Base-by-base conservation (phyloP, 495 filamentous ascomycete species). In the Recurvomyces mirabilis region DNA sequence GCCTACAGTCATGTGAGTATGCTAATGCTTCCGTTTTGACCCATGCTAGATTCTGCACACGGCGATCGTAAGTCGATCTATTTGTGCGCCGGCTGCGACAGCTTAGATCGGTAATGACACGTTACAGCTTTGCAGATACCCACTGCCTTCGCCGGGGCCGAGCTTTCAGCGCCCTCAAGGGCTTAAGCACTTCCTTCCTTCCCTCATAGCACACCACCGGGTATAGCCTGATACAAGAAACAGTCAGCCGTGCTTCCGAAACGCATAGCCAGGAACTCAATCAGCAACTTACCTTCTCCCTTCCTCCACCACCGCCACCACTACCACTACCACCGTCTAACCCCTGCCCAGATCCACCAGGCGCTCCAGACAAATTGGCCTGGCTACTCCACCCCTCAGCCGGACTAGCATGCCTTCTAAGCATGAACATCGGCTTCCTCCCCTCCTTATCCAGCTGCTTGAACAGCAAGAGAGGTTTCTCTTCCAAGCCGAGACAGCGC, bases 401-500 rank as follows among this genome's bases (percentile, higher is more conserved):
- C 39, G 63, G 63, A 39, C 53, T 61, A 1, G 68, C 68, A 50
- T 70, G 72, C 62, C 84, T 84, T 37, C 91, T 68, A 30, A 98
- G 64, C 91, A 98, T 98, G 59, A 96, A 98, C 91, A 98, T 96
- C 24, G 91, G 91, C 59, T 98, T 98, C 61, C 86, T 79, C 11
- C 93, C 93, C 65, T 98, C 91, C 55, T 82, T 84, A 60, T 94
- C 87, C 33, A 96, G 68, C 55, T 95, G 88, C 67, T 98, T 98
- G 69, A 98, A 98, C 46, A 98, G 67, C 44, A 94, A 86, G 31
- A 98, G 70, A 18, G 91, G 91, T 55, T 88, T 85, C 65, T 98
- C 91, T 26, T 95, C 81, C 45, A 94, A 64, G 1, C 81, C 87
- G 15, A 98, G 65, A 62, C 91, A 98, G 18, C 91, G 77, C 67